Base-by-base conservation (phyloP, 2,329 filamentous ascomycete species). In the Aplosporella prunicola region DNA sequence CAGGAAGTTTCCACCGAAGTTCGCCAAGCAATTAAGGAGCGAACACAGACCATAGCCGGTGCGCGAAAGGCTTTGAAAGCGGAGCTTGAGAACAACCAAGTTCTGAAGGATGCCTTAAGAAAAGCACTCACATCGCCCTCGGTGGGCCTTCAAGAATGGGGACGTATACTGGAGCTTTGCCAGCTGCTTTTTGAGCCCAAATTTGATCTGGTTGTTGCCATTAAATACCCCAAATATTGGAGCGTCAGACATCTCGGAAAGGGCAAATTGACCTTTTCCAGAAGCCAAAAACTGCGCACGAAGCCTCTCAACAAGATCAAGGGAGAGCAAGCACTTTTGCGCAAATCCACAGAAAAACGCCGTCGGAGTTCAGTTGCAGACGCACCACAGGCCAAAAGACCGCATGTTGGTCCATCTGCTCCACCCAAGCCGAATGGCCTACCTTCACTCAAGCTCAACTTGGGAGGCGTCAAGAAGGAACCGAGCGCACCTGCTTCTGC, bases 181-280 rank as follows among this genome's bases (percentile, higher is more conserved):
- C 60, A 61, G 24, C 55, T 76, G 40, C 53, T 80, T 11, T 79
- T 72, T 45, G 64, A 71, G 20, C 58, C 71, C 7, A 51, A 63
- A n/a, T 67, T 68, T 13, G 64, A 62, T 14, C 60, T 69, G 18
- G 55, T 61, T 14, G 60, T 77, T n/a, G 57, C 48, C 8, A 48
- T 80, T 35, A 66, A 63, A 42, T 68, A 70, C 40, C 76, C 76
- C 17, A 67, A 65, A 9, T 76, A 73, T 49, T 80, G 72, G 70
- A 64, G 58, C 39, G 66, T 66, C 20, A 56, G 68, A 46, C 60
- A 75, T 45, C 43, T 69, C 15, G 74, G 74, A 37, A 67, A 68
- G 47, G 72, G 44, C 31, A 30, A 44, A 20, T 11, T 61, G 24
- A 50, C 47, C 13, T 61, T 61, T 40, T 51, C 41, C 31, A 49